A percentile compares a stretch with the other conserved stretches of the same genome.
phyloP scores from a whole-genome alignment of 1,284 basidiomycete species.

The Leccinum angustisporum region DNA sequence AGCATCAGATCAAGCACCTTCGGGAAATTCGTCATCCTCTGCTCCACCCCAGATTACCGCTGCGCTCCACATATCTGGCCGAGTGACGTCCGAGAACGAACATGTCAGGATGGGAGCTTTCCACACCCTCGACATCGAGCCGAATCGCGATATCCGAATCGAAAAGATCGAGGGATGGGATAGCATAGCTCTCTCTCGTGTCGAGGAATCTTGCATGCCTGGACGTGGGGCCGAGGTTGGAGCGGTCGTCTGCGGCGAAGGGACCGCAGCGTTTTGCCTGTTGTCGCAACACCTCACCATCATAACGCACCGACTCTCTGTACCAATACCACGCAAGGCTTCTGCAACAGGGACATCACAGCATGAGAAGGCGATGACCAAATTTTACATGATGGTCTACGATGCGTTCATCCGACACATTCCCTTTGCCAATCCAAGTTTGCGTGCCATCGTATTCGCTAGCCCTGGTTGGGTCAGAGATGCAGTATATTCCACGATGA shows the following conservation, averaged over 20 bases:
- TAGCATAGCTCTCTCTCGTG: conserved; percentile 77
- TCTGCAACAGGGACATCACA: conserved; percentile 76
- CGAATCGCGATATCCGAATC: conserved; percentile 89
- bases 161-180: conserved; percentile 92
- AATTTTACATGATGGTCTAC: conserved; percentile 86
- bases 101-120: conserved; percentile 94
- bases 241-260: conserved; percentile 95
- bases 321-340: conserved; percentile 90
- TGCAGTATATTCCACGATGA: conserved; percentile 82
- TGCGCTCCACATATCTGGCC: conserved; percentile 85
- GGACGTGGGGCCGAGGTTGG: conserved; percentile 95
- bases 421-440: conserved; percentile 68
- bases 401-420: conserved; percentile 89
- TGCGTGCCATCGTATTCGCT: conserved; percentile 93
- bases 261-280: conserved; percentile 90
- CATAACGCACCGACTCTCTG: conserved; percentile 88
- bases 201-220: conserved; percentile 88
- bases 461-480: conserved; percentile 97
- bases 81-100: conserved; percentile 86
- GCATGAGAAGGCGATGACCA: conserved; percentile 84
- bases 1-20: conserved; percentile 44
- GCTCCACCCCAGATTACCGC: conserved; percentile 49
- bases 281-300: conserved; percentile 97
- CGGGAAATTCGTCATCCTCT: conserved; percentile 41
- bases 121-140: conserved; percentile 94